Base-by-base conservation (phyloP, 768 basidiomycete species). In the Cystofilobasidium capitatum region DNA sequence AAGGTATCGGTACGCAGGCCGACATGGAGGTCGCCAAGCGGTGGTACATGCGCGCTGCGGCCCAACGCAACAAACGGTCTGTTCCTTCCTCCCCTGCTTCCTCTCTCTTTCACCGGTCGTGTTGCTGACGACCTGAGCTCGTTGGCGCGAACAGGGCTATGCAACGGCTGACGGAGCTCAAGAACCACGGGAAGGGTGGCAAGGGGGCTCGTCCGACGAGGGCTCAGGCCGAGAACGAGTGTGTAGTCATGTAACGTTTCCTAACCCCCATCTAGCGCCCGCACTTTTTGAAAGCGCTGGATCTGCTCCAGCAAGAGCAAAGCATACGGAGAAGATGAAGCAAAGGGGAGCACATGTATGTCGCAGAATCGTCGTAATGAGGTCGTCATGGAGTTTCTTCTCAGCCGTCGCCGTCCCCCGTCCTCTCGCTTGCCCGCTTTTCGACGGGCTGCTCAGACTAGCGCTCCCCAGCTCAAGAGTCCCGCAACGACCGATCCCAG, bases 41-140 rank as follows among this genome's bases (percentile, higher is more conserved):
- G 72, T 98, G 94, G 93, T 99, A 99, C 77, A 96, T 97, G 91
- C 85, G 96, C 49, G 93, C 96, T 40, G 96, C 96, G 39, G 62
- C 62, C 26, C 62, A 60, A 36, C 62, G 57, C 39, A 68, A 68
- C 66, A 68, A 68, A 35, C 59, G 65, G 64, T 60, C 12, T 16
- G 45, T 36, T 9, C 26, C 6, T 10, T 26, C 33, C 13, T n/a
- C 33, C 22, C n/a, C 12, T 37, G 13, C 20, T 61, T 40, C 39
- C 10, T 9, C n/a, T 51, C 0, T 29, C 26, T 33, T 22, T 31
- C 51, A 24, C 54, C 29, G 33, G 36, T 33, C 45, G 42, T 54
- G 35, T 40, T 58, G 20, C 22, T 54, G 17, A 9, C 40, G 33
- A 17, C 24, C n/a, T 37, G 51, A 55, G 49, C 47, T 37, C 22